These are phyloP conservation scores for Sergeia podlipaevii DNA, from an alignment of 208 protist genomes.

Conservation along the genomic window DNA sequence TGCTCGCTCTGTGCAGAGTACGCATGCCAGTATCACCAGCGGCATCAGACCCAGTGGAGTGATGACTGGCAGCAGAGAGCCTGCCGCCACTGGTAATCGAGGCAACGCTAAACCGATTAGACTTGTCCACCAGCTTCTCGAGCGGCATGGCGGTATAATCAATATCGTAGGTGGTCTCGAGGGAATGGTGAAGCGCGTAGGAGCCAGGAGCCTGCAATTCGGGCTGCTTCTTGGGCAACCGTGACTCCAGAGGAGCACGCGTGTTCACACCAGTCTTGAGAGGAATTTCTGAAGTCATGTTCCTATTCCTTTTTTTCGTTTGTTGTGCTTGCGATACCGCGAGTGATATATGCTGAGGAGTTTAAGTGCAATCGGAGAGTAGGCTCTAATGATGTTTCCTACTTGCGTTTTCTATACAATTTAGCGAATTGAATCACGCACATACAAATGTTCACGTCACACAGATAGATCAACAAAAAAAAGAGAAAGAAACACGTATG, in stretches of 20 bases:
- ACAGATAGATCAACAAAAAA: slow-evolving; percentile 15
- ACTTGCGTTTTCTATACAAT: too few species aligned
- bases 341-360: too few species aligned
- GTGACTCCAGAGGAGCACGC: slow-evolving; percentile 42
- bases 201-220: slow-evolving; percentile 10
- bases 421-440: too few species aligned
- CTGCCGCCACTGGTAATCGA: too few species aligned
- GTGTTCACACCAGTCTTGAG: slow-evolving; percentile 80
- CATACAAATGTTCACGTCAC: too few species aligned
- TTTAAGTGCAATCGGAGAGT: too few species aligned
- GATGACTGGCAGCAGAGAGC: too few species aligned
- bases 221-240: slow-evolving; percentile 31
- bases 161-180: slow-evolving; percentile 71
- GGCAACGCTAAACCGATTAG: background rate
- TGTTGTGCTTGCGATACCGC: too few species aligned
- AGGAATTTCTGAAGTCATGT: slow-evolving; percentile 28
- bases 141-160: slow-evolving; percentile 26
- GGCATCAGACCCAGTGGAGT: too few species aligned
- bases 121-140: background rate
- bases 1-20: too few species aligned
- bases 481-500: slow-evolving; percentile 1
- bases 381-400: too few species aligned
- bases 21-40: slow-evolving; percentile 1
- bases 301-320: too few species aligned
- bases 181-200: slow-evolving; percentile 38